Percentiles rank a stretch among this genome's conserved stretches.
phyloP scores from a whole-genome alignment of 2,329 filamentous ascomycete species.

The Penicillium sclerotiorum region DNA sequence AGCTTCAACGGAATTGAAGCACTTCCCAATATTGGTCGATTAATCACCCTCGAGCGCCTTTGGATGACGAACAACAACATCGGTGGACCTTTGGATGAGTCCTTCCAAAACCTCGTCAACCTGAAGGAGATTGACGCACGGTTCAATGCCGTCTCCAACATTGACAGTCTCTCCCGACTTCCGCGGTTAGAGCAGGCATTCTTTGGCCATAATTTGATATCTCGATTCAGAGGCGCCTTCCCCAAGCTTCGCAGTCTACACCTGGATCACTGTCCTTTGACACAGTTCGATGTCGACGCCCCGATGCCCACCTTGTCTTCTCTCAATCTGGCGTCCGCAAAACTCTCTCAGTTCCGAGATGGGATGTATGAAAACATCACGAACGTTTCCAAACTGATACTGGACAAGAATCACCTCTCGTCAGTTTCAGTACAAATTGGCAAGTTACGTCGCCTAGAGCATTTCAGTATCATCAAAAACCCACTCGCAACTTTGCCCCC shows the following conservation, averaged over 20 bases:
- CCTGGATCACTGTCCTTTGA: slow-evolving; percentile 93
- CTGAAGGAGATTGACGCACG: slow-evolving; percentile 91
- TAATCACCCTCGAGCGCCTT: slow-evolving; percentile 81
- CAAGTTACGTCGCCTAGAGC: slow-evolving; percentile 77
- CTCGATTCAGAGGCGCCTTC: slow-evolving; percentile 87
- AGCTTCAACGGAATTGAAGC: slow-evolving; percentile 90
- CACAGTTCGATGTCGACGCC: slow-evolving; percentile 81
- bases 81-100: slow-evolving; percentile 70
- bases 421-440: slow-evolving; percentile 85
- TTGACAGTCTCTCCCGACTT: slow-evolving; percentile 81
- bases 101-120: slow-evolving; percentile 71
- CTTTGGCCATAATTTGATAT: slow-evolving; percentile 90
- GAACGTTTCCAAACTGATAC: slow-evolving; percentile 80
- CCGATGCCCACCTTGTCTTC: slow-evolving; percentile 80
- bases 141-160: slow-evolving; percentile 86
- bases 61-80: slow-evolving; percentile 96
- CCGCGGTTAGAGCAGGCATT: slow-evolving; percentile 86
- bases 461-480: slow-evolving; percentile 94
- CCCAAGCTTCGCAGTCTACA: slow-evolving; percentile 79
- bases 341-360: slow-evolving; percentile 84
- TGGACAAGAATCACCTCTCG: slow-evolving; percentile 96
- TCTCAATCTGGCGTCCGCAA: slow-evolving; percentile 87
- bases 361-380: slow-evolving; percentile 84
- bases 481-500: slow-evolving; percentile 79
- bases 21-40: slow-evolving; percentile 76